Conservation (phyloP, 1,284 basidiomycete genomes). For the Pisolithus thermaeus region DNA sequence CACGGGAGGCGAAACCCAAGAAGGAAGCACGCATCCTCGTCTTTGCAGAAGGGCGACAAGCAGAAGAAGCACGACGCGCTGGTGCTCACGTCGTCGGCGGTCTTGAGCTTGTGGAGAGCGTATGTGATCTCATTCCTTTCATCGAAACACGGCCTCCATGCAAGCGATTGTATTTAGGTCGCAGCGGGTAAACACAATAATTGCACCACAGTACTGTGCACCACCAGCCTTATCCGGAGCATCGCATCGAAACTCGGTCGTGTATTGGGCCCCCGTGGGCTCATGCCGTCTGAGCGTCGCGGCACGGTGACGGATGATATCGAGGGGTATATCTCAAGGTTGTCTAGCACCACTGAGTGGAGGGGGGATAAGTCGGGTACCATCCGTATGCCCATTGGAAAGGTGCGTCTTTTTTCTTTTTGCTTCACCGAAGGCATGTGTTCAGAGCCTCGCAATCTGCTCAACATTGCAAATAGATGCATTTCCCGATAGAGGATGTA, state of each 20-base stretch:
- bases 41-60: constrained; percentile 77
- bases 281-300: constrained; percentile 93
- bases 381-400: constrained; percentile 75
- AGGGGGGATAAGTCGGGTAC: constrained; percentile 85
- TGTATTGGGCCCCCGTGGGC: constrained; percentile 86
- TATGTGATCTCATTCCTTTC: constrained; percentile 34
- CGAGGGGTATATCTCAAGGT: constrained; percentile 70
- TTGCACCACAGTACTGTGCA: constrained; percentile 77
- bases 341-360: constrained; percentile 88
- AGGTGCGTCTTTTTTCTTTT: constrained; percentile 35
- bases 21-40: constrained; percentile 76
- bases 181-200: constrained; percentile 61
- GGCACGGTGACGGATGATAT: constrained; percentile 92
- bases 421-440: not conserved
- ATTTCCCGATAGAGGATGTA: constrained; percentile 75
- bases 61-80: constrained; percentile 72
- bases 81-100: constrained; percentile 87
- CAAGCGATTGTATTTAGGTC: constrained; percentile 40
- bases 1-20: constrained; percentile 68
- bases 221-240: constrained; percentile 70
- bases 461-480: constrained; percentile 41
- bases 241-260: constrained; percentile 84
- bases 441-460: not conserved
- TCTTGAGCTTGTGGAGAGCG: constrained; percentile 75
- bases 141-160: constrained; percentile 1